Percentiles rank a stretch among this genome's conserved stretches.
Evolutionary conservation across 1,139 yeast species (phyloP).

Genomic region (Hansenula lynferdii): DNA sequence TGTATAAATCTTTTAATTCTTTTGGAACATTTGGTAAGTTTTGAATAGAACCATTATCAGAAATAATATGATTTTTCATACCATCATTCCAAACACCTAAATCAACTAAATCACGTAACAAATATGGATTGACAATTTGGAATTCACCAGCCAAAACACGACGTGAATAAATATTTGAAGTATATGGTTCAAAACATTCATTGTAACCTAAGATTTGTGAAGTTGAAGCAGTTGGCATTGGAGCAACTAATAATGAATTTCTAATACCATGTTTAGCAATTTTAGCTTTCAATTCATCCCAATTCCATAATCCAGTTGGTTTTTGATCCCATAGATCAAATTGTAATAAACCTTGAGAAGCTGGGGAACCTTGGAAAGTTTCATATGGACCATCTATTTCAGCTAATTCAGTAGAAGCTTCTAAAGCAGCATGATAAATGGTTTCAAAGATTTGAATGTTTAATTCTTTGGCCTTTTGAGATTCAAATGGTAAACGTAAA

Average conservation of each 20-base stretch:
- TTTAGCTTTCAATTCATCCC: conserved; percentile 64
- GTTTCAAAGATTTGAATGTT: conserved; percentile 86
- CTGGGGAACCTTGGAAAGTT: conserved; percentile 74
- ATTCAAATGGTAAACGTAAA: conserved; percentile 76
- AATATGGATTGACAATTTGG: conserved; percentile 82
- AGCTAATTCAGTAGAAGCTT: conserved; percentile 76
- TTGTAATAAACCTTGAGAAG: conserved; percentile 73
- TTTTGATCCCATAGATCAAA: conserved; percentile 77
- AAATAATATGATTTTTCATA: conserved; percentile 76
- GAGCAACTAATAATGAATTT: conserved; percentile 82
- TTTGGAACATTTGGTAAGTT: conserved; percentile 70
- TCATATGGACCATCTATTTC: conserved; percentile 59
- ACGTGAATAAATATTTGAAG: conserved; percentile 82
- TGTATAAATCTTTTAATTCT: conserved; percentile 73
- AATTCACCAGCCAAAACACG: conserved; percentile 87
- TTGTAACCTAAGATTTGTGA: conserved; percentile 87
- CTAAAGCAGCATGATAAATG: conserved; percentile 81
- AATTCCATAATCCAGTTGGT: conserved; percentile 60
- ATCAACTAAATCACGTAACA: conserved; percentile 76
- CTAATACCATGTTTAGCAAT: conserved; percentile 64
- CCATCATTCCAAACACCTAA: conserved; percentile 77
- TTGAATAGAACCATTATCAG: conserved; percentile 86
- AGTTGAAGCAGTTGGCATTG: conserved; percentile 95
- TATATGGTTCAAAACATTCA: conserved; percentile 90
- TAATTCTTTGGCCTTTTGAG: conserved; percentile 61